These are phyloP conservation scores for Austroboletus rostrupii DNA, from an alignment of 1,284 basidiomycete genomes.

Conservation along the genomic window DNA sequence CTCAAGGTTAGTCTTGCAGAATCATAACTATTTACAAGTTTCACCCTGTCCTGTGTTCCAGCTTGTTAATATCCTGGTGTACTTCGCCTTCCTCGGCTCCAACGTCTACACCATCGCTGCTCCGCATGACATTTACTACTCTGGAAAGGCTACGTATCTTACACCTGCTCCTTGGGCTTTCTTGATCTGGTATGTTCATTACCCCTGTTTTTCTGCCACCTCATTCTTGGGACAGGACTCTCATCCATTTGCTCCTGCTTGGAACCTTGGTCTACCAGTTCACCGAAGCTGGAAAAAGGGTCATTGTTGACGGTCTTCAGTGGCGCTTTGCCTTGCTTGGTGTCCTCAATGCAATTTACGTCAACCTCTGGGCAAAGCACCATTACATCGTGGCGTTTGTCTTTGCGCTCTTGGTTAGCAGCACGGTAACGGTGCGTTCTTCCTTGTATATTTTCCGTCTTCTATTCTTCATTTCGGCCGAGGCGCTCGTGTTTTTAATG, in stretches of 20 bases:
- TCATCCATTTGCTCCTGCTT: conserved; percentile 84
- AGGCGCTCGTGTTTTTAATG: conserved; percentile 6
- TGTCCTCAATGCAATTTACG: conserved; percentile 81
- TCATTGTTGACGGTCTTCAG: conserved; percentile 80
- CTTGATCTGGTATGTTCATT: conserved; percentile 62
- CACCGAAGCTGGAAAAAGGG: conserved; percentile 72
- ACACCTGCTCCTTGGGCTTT: conserved; percentile 89
- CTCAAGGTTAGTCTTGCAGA: conserved; percentile 59
- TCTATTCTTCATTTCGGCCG: conserved; percentile 12
- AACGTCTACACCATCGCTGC: conserved; percentile 84
- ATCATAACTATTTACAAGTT: not conserved
- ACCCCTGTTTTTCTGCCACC: conserved; percentile 10
- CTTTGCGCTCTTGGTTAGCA: conserved; percentile 81
- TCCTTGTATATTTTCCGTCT: conserved; percentile 1
- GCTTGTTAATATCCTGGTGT: conserved; percentile 78
- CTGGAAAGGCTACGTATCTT: conserved; percentile 80
- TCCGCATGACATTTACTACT: conserved; percentile 64
- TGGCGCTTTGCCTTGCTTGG: conserved; percentile 89
- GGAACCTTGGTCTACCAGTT: conserved; percentile 91
- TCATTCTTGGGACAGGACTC: conserved; percentile 47
- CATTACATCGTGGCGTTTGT: conserved; percentile 82
- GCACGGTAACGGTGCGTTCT: conserved; percentile 61
- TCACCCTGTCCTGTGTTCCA: conserved; percentile 31
- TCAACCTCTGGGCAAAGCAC: conserved; percentile 71
- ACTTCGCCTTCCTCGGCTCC: conserved; percentile 80